Evolutionary conservation across 495 filamentous ascomycete species (phyloP).

Genomic region (Cudoniella acicularis): DNA sequence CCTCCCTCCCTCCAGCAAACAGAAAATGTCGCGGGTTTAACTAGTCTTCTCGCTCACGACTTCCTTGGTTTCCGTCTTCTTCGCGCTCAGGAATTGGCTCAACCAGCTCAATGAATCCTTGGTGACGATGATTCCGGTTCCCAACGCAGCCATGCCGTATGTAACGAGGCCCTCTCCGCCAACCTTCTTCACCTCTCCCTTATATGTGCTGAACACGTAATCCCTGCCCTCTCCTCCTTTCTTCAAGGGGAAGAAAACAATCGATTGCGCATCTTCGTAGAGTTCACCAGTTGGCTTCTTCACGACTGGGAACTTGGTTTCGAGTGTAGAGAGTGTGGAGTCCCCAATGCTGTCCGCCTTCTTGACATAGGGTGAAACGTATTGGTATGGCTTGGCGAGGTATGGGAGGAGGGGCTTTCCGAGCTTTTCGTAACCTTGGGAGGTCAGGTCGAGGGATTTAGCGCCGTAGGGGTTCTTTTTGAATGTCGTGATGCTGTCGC

Average conservation of each 20-base stretch:
- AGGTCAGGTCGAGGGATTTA: slow-evolving; percentile 69
- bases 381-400: slow-evolving; percentile 69
- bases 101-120: slow-evolving; percentile 61
- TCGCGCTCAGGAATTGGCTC: slow-evolving; percentile 48
- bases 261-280: slow-evolving; percentile 57
- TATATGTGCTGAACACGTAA: slow-evolving; percentile 71
- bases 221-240: slow-evolving; percentile 66
- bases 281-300: slow-evolving; percentile 84
- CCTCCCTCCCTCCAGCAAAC: neutral
- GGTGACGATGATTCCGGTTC: slow-evolving; percentile 67
- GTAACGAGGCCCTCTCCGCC: slow-evolving; percentile 64
- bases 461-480: slow-evolving; percentile 76
- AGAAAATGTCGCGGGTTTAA: neutral
- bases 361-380: slow-evolving; percentile 76
- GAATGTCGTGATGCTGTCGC: slow-evolving; percentile 72
- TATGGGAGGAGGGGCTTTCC: slow-evolving; percentile 75
- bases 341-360: slow-evolving; percentile 80
- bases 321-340: slow-evolving; percentile 67
- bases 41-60: slow-evolving; percentile 47
- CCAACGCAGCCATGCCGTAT: slow-evolving; percentile 69
- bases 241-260: slow-evolving; percentile 62
- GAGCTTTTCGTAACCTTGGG: slow-evolving; percentile 61
- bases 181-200: slow-evolving; percentile 72
- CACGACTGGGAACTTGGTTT: slow-evolving; percentile 76
- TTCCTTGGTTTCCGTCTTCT: slow-evolving; percentile 61